Percentiles rank a stretch among this genome's conserved stretches.
Evolutionary conservation across 148 eudicot species (phyloP).

Genomic region (Heliosperma pusillum): DNA sequence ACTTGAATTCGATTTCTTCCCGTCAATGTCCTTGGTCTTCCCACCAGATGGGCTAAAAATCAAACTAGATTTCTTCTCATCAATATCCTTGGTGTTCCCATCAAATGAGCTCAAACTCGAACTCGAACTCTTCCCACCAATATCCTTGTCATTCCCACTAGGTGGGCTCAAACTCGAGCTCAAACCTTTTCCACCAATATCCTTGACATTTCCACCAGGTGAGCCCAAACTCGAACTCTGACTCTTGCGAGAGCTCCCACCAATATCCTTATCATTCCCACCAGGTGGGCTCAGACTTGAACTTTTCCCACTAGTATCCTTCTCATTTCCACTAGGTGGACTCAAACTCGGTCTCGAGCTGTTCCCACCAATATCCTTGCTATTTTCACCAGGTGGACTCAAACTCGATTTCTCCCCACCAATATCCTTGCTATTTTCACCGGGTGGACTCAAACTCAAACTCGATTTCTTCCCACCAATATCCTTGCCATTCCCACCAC

Average conservation of each 20-base stretch:
- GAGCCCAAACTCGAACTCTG: constrained; percentile 23
- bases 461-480: neutral
- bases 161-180: constrained; percentile 17
- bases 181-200: neutral
- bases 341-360: constrained; percentile 6
- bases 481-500: neutral
- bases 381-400: constrained; percentile 12
- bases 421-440: neutral
- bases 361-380: constrained; percentile 5
- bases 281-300: neutral
- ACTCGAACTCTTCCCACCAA: neutral
- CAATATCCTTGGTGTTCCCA: constrained; percentile 1
- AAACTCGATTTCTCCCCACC: neutral
- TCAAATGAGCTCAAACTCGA: constrained; percentile 10
- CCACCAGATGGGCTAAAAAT: constrained; percentile 15
- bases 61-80: neutral
- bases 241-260: neutral
- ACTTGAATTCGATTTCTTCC: neutral
- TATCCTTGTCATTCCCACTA: neutral
- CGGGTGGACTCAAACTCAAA: neutral
- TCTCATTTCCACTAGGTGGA: constrained; percentile 2
- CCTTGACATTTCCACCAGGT: neutral
- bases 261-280: neutral
- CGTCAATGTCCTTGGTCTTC: constrained; percentile 5
- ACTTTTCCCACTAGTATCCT: constrained; percentile 16